Conservation (phyloP, 345 rosid genomes). For the Corchorus olitorius region DNA sequence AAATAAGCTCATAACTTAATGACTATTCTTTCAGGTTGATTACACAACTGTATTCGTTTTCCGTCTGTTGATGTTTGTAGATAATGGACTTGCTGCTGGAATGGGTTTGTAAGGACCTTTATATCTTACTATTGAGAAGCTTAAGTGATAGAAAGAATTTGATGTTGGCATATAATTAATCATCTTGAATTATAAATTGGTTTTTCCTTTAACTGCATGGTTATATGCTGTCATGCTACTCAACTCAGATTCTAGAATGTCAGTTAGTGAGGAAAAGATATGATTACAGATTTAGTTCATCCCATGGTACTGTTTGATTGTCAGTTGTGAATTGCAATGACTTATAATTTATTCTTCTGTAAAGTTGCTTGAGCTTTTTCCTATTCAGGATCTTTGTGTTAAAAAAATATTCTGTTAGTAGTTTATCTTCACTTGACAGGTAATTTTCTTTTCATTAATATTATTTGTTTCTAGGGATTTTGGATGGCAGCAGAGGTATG, state of each 20-base stretch:
- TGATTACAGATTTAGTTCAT: background rate
- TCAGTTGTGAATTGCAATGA: background rate
- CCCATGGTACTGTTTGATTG: background rate
- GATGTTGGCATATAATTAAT: background rate
- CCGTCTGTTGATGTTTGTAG: constrained; percentile 92
- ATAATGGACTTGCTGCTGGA: constrained; percentile 91
- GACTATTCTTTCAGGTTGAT: constrained; percentile 70
- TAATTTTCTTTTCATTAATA: constrained; percentile 11
- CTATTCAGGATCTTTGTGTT: background rate
- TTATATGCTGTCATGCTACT: background rate
- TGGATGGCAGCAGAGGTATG: constrained; percentile 96
- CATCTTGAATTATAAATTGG: background rate
- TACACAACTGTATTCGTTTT: constrained; percentile 85
- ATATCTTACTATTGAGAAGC: background rate
- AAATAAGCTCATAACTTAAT: constrained; percentile 4
- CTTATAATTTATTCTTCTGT: background rate
- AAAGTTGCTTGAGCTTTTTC: background rate
- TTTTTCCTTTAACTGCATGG: background rate
- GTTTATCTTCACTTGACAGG: constrained; percentile 10
- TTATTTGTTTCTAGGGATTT: constrained; percentile 64
- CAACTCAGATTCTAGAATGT: background rate
- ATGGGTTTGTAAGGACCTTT: constrained; percentile 88
- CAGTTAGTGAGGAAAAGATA: background rate
- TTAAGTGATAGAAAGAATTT: background rate
- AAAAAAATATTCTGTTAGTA: background rate